These are phyloP conservation scores for Ascobolus immersus DNA, from an alignment of 495 filamentous ascomycete genomes.

Conservation along the genomic window DNA sequence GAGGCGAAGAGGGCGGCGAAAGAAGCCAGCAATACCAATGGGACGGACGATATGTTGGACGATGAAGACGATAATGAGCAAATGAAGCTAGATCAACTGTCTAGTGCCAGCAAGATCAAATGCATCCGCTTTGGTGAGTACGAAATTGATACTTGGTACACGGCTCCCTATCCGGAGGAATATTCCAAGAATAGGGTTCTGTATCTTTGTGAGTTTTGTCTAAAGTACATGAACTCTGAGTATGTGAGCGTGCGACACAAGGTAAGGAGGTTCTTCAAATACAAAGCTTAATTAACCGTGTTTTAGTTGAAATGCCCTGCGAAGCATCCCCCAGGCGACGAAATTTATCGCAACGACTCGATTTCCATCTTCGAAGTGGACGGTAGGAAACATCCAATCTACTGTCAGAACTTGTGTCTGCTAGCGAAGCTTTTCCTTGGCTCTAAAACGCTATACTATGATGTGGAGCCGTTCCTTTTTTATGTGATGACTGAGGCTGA, in stretches of 20 bases:
- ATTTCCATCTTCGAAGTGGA: slow-evolving; percentile 95
- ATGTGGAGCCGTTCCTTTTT: slow-evolving; percentile 93
- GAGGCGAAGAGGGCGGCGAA: slow-evolving; percentile 63
- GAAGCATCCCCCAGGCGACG: slow-evolving; percentile 87
- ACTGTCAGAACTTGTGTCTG: slow-evolving; percentile 91
- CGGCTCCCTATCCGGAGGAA: slow-evolving; percentile 94
- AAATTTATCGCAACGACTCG: slow-evolving; percentile 86
- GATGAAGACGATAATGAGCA: slow-evolving; percentile 14
- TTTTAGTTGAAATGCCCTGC: slow-evolving; percentile 52
- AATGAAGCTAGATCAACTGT: slow-evolving; percentile 60
- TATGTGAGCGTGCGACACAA: slow-evolving; percentile 95
- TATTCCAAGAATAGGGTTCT: slow-evolving; percentile 86
- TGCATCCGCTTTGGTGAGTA: slow-evolving; percentile 93
- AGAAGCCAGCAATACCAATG: slow-evolving; percentile 7
- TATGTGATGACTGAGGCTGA: slow-evolving; percentile 96
- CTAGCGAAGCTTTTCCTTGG: slow-evolving; percentile 89
- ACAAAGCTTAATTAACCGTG: slow-evolving; percentile 3
- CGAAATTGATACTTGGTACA: slow-evolving; percentile 98
- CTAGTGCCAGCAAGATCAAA: slow-evolving; percentile 83
- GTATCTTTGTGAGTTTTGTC: slow-evolving; percentile 95
- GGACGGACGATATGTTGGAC: slow-evolving; percentile 1
- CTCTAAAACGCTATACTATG: slow-evolving; percentile 94
- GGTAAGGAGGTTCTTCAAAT: slow-evolving; percentile 21
- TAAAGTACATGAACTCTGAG: slow-evolving; percentile 98
- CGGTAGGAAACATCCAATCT: slow-evolving; percentile 84